Percentiles rank a stretch among this genome's conserved stretches.
Conservation (phyloP, 306 rosid species). For the Cicer chorassanicum region DNA sequence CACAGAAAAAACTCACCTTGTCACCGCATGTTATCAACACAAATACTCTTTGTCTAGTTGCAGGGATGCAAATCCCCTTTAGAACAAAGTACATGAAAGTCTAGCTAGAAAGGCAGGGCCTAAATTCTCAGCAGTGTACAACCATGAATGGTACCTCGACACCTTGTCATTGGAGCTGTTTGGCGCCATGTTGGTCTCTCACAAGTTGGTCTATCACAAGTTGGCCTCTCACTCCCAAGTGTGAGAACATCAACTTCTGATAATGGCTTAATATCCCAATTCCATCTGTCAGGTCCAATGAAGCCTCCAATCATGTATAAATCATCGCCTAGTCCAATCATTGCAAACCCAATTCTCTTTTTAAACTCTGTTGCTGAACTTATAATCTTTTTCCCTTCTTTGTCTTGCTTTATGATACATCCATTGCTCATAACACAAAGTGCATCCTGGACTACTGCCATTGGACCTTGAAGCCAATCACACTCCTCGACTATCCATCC, state of each 20-base stretch:
- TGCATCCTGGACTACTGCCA: conserved; percentile 76
- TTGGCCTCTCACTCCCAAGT: conserved; percentile 73
- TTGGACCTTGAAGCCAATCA: conserved; percentile 89
- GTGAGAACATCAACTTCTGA: conserved; percentile 84
- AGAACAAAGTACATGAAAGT: conserved; percentile 47
- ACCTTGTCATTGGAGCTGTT: conserved; percentile 82
- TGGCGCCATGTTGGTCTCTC: conserved; percentile 90
- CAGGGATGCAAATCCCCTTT: conserved; percentile 47
- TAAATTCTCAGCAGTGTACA: conserved; percentile 88
- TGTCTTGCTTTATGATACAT: conserved; percentile 66
- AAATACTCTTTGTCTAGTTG: conserved; percentile 42
- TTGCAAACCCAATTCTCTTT: conserved; percentile 84
- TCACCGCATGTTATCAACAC: conserved; percentile 41
- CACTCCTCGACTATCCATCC: conserved; percentile 84
- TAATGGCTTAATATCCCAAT: conserved; percentile 79
- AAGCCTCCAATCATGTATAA: conserved; percentile 88
- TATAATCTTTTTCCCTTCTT: conserved; percentile 56
- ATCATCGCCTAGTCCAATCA: conserved; percentile 75
- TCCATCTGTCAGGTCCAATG: conserved; percentile 80
- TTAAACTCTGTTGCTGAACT: conserved; percentile 80
- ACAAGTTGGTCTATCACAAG: conserved; percentile 46
- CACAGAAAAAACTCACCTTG: conserved; percentile 41
- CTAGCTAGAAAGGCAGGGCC: conserved; percentile 49
- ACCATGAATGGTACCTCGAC: conserved; percentile 89
- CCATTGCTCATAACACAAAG: conserved; percentile 91